A percentile compares a stretch with the other conserved stretches of the same genome.
Evolutionary conservation across 305 asterid species (phyloP).

Genomic region (Nicotiana rustica): DNA sequence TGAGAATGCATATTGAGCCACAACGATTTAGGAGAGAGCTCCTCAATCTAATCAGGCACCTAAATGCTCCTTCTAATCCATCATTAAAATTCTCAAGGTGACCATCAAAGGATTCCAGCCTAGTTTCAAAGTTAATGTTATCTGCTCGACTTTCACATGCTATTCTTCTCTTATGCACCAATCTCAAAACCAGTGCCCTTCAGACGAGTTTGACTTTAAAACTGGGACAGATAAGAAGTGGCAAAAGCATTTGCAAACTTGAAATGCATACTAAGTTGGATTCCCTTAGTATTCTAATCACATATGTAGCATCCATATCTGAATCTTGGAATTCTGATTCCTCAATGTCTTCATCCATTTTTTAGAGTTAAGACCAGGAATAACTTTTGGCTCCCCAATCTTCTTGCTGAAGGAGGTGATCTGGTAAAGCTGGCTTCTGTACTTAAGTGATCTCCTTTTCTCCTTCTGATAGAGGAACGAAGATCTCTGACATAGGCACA

Average conservation of each 20-base stretch:
- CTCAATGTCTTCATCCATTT: constrained; percentile 30
- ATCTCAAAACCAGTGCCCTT: constrained; percentile 3
- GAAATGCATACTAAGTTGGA: constrained; percentile 12
- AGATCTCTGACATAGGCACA: background rate
- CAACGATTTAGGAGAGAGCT: constrained; percentile 17
- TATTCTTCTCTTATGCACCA: constrained; percentile 10
- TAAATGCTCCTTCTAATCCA: constrained; percentile 30
- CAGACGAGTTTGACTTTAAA: constrained; percentile 14
- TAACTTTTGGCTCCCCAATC: constrained; percentile 17
- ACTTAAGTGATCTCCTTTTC: background rate
- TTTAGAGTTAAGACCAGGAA: background rate
- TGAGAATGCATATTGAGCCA: background rate
- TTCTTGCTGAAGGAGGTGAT: background rate
- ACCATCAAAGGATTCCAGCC: constrained; percentile 19
- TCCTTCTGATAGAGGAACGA: constrained; percentile 10
- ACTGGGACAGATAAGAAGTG: background rate
- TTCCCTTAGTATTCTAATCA: constrained; percentile 23
- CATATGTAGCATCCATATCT: background rate
- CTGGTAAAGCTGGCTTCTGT: constrained; percentile 26
- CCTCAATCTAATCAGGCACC: constrained; percentile 29
- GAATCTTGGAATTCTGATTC: constrained; percentile 20
- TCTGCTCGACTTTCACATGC: background rate
- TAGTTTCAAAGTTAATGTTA: constrained; percentile 25
- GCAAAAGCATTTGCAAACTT: background rate
- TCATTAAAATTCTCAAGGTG: constrained; percentile 23